These are phyloP conservation scores for Cupressus sempervirens DNA, from an alignment of 75 land plant species.

Conservation along the genomic window DNA sequence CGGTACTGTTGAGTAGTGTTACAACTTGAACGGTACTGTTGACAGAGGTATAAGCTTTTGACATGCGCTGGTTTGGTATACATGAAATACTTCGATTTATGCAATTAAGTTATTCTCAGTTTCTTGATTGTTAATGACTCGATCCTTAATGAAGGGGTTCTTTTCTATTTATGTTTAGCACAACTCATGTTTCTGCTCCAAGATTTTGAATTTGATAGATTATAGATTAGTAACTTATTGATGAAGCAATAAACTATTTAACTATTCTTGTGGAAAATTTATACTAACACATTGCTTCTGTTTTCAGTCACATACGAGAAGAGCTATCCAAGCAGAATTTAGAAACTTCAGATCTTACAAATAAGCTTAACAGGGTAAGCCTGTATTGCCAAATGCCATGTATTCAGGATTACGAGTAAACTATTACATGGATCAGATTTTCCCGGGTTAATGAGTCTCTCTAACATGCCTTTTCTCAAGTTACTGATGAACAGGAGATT, in stretches of 20 bases:
- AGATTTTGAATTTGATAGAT: neutral
- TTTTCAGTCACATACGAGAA: conserved; percentile 43
- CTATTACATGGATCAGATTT: neutral
- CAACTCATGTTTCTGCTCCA: neutral
- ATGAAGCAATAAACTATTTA: neutral
- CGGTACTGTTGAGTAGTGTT: neutral
- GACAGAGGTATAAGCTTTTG: neutral
- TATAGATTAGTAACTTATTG: neutral
- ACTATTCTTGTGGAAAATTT: neutral
- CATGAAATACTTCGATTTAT: neutral
- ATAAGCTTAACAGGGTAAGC: conserved; percentile 51
- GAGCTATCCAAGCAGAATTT: conserved; percentile 39
- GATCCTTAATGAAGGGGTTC: neutral
- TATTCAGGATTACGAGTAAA: neutral
- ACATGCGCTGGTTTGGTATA: neutral
- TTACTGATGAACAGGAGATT: conserved; percentile 31
- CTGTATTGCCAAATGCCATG: neutral
- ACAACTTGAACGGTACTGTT: neutral
- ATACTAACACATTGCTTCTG: neutral
- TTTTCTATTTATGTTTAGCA: neutral
- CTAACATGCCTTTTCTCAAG: neutral
- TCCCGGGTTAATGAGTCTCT: neutral
- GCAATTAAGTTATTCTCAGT: neutral
- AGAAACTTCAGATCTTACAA: conserved; percentile 45
- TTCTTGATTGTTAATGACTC: neutral